Percentiles rank a stretch among this genome's conserved stretches.
phyloP scores from a whole-genome alignment of 371 early-diverging fungal species.

The Rhizopus sp. region DNA sequence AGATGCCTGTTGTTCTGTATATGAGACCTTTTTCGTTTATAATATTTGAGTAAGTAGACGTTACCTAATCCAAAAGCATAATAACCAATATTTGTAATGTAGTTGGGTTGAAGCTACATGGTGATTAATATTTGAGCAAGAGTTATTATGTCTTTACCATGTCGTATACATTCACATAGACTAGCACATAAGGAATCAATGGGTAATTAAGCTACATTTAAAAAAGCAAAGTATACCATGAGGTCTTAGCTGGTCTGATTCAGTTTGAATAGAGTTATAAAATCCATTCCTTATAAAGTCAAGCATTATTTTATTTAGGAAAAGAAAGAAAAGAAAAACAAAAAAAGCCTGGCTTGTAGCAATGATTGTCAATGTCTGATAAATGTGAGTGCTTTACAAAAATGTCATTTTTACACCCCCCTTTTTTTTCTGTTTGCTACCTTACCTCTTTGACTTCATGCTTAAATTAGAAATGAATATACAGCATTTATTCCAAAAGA shows the following conservation, averaged over 20 bases:
- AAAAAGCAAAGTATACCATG: constrained; percentile 7
- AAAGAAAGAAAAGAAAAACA: constrained; percentile 2
- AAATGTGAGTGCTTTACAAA: background rate
- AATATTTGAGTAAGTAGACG: background rate
- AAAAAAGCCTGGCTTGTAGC: background rate
- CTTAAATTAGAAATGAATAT: too few relatives aligned
- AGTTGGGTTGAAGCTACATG: constrained; percentile 43
- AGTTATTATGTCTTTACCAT: constrained; percentile 33
- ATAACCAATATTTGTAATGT: constrained; percentile 52
- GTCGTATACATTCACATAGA: constrained; percentile 53
- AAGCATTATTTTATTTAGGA: constrained; percentile 12
- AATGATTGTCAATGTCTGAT: background rate
- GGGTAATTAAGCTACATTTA: background rate
- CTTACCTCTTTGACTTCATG: too few relatives aligned
- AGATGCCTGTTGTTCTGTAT: constrained; percentile 41
- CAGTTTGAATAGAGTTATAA: background rate
- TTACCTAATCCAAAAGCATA: constrained; percentile 52
- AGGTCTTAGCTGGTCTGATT: constrained; percentile 8
- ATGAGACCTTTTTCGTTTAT: background rate
- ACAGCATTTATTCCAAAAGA: too few relatives aligned
- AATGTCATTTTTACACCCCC: background rate
- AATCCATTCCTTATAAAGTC: constrained; percentile 6
- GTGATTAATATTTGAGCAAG: background rate
- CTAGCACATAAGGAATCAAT: constrained; percentile 6
- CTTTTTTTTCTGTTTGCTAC: too few relatives aligned